A percentile compares a stretch with the other conserved stretches of the same genome.
These are phyloP conservation scores for Fusarium clavum DNA, from an alignment of 2,329 filamentous ascomycete species.

Conservation along the genomic window DNA sequence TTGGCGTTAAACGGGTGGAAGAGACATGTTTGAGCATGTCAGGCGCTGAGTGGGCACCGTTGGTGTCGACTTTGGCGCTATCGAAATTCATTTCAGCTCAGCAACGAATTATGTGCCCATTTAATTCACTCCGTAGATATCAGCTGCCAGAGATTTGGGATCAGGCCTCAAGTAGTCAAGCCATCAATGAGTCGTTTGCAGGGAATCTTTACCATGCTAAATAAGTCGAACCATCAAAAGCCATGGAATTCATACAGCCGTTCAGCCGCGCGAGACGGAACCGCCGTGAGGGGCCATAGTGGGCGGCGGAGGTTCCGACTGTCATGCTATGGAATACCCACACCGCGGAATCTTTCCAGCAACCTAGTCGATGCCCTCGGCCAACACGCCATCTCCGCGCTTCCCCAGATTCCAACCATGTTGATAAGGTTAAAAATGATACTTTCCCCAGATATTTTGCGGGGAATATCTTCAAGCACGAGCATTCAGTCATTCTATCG, in stretches of 20 bases:
- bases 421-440: conserved; percentile 18
- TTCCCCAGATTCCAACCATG: conserved; percentile 17
- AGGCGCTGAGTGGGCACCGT: background rate
- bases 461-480: background rate
- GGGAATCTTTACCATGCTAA: background rate
- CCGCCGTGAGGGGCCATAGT: conserved; percentile 1
- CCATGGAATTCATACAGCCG: background rate
- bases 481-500: background rate
- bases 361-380: background rate
- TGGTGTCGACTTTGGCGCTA: background rate
- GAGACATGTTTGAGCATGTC: conserved; percentile 10
- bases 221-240: background rate
- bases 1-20: conserved; percentile 15
- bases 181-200: background rate
- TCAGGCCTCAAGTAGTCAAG: conserved; percentile 8
- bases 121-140: background rate
- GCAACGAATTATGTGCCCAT: background rate
- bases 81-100: background rate
- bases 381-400: background rate
- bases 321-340: background rate
- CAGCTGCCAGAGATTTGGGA: background rate
- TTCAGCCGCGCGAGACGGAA: background rate
- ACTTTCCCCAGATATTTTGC: conserved; percentile 19
- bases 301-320: conserved; percentile 13
- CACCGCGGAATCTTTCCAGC: conserved; percentile 13